phyloP scores from a whole-genome alignment of 179 eudicot genomes.

The Camellia oleifera region DNA sequence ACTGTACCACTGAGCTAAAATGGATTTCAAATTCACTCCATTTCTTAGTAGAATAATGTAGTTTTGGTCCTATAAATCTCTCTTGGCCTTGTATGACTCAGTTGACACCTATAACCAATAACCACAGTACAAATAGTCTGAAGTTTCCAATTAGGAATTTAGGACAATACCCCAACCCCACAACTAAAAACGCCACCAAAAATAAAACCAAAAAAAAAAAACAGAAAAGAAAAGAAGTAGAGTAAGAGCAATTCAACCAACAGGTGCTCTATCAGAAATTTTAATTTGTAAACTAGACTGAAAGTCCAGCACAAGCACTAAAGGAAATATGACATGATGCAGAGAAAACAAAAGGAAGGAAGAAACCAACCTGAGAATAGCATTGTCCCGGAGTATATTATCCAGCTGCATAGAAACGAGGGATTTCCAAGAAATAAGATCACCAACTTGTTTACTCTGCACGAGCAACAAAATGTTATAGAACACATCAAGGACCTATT shows the following conservation, averaged over 20 bases:
- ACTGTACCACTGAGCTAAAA: neutral
- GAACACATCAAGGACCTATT: neutral
- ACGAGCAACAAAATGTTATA: constrained; percentile 7
- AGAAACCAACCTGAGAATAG: constrained; percentile 52
- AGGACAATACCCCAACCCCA: neutral
- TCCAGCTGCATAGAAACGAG: constrained; percentile 59
- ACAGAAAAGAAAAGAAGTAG: neutral
- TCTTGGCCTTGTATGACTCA: neutral
- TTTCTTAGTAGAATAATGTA: neutral
- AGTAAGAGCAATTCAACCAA: neutral
- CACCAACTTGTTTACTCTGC: constrained; percentile 59
- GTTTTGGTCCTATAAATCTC: neutral
- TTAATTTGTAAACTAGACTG: neutral
- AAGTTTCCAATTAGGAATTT: neutral
- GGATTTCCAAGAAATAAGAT: constrained; percentile 68
- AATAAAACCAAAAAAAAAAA: neutral
- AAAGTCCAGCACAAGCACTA: neutral
- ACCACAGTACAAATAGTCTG: neutral
- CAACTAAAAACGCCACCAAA: neutral
- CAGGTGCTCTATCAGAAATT: neutral
- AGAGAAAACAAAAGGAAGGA: constrained; percentile 4
- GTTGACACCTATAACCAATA: neutral
- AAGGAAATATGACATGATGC: neutral
- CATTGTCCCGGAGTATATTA: constrained; percentile 45
- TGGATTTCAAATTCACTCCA: neutral